Evolutionary conservation across 306 rosid genomes (phyloP).

Genomic region (Vigna reflexopilosa): DNA sequence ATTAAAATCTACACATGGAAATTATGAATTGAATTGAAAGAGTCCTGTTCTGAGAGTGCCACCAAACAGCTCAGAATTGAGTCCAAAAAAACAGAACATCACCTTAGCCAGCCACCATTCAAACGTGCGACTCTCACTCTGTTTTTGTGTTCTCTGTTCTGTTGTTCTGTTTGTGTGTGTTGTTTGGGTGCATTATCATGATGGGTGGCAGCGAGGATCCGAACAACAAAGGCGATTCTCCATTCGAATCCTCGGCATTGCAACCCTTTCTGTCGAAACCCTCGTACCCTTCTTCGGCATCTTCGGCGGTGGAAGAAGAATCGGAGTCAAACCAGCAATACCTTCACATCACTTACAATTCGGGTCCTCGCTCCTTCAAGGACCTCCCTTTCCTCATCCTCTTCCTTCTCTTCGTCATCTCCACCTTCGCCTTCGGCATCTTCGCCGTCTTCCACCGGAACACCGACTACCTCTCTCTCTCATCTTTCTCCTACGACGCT

Average conservation of each 20-base stretch:
- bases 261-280: constrained; percentile 70
- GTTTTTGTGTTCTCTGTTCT: neutral
- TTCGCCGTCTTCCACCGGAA: constrained; percentile 73
- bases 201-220: constrained; percentile 67
- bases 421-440: constrained; percentile 77
- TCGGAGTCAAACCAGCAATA: constrained; percentile 66
- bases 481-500: constrained; percentile 63
- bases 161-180: neutral
- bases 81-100: neutral
- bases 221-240: constrained; percentile 51
- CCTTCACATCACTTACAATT: constrained; percentile 78
- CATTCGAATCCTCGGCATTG: constrained; percentile 55
- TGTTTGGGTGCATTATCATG: neutral
- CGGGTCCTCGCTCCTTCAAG: constrained; percentile 67
- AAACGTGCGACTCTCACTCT: constrained; percentile 18
- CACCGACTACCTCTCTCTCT: constrained; percentile 50
- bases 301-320: constrained; percentile 47
- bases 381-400: constrained; percentile 78
- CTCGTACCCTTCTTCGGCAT: neutral
- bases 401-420: constrained; percentile 67
- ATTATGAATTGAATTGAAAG: neutral
- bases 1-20: neutral
- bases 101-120: constrained; percentile 34
- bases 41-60: neutral
- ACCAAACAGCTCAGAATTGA: neutral